phyloP scores from a whole-genome alignment of 345 rosid genomes.

The Arabidopsis arenosa region DNA sequence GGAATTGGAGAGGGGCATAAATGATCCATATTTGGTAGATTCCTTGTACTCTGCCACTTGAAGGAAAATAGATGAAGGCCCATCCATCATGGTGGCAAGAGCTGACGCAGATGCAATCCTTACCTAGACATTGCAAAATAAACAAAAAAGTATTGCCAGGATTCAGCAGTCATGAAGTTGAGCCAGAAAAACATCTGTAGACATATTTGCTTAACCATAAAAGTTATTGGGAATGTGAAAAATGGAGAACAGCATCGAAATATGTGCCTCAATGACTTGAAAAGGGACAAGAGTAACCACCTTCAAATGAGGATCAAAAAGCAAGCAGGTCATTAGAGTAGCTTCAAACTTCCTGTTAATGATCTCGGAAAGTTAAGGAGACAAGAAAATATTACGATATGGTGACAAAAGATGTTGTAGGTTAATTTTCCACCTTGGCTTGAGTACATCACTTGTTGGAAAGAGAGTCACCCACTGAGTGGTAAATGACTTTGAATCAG shows the following conservation, averaged over 20 bases:
- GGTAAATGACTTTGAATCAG: constrained; percentile 87
- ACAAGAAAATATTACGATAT: constrained; percentile 28
- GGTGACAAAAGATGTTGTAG: constrained; percentile 23
- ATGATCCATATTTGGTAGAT: constrained; percentile 69
- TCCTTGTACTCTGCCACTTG: constrained; percentile 96
- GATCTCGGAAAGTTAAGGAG: constrained; percentile 38
- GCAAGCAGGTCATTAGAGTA: constrained; percentile 82
- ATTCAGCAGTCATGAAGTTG: constrained; percentile 29
- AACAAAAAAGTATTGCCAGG: constrained; percentile 24
- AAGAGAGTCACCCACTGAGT: constrained; percentile 87
- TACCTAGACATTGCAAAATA: constrained; percentile 59
- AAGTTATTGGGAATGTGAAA: constrained; percentile 22
- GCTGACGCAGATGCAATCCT: constrained; percentile 81
- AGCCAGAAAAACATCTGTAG: constrained; percentile 2
- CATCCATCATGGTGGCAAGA: constrained; percentile 87
- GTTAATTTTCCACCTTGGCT: constrained; percentile 60
- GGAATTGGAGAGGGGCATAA: constrained; percentile 82
- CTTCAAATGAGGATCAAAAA: constrained; percentile 88
- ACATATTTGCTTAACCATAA: constrained; percentile 11
- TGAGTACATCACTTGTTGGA: constrained; percentile 79
- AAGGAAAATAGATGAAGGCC: constrained; percentile 79
- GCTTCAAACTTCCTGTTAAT: constrained; percentile 77
- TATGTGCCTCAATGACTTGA: constrained; percentile 1
- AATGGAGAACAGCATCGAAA: constrained; percentile 27
- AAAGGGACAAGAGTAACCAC: constrained; percentile 48